Evolutionary conservation across 73 alveolate genomes (phyloP).

Genomic region (Paramecium pentaurelia): DNA sequence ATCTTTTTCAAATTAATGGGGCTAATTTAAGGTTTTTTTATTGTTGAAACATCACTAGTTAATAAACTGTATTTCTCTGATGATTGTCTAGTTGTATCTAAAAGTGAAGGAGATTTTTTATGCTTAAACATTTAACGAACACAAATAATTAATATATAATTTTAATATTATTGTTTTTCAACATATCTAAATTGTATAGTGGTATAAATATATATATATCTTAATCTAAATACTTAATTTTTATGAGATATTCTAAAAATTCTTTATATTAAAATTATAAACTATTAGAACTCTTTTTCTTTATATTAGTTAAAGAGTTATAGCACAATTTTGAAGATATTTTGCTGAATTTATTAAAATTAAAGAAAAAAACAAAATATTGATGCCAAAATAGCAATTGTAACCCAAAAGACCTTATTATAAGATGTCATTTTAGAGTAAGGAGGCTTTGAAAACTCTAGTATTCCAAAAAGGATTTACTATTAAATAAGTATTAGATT

Average conservation of each 20-base stretch:
- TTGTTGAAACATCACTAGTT: not conserved
- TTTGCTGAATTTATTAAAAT: not conserved
- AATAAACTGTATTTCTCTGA: not conserved
- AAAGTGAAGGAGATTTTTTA: not conserved
- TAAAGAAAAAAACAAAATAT: not conserved
- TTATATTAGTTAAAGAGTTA: not conserved
- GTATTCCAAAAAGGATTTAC: not conserved
- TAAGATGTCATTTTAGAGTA: not conserved
- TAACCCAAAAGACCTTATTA: not conserved
- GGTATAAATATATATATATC: too few species aligned
- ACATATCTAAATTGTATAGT: not conserved
- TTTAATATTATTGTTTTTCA: not conserved
- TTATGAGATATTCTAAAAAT: too few species aligned
- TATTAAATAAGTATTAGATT: not conserved
- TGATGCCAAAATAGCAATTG: not conserved
- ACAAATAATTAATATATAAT: not conserved
- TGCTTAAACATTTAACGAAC: slow-evolving; percentile 22
- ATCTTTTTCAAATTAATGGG: not conserved
- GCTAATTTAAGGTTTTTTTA: not conserved
- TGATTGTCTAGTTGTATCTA: not conserved
- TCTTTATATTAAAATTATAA: too few species aligned
- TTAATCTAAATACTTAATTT: too few species aligned
- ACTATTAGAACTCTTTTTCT: not conserved
- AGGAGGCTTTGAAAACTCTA: not conserved
- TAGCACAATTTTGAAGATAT: not conserved